Evolutionary conservation across 768 basidiomycete species (phyloP).

Genomic region (Phylloporus rhodoxanthus): DNA sequence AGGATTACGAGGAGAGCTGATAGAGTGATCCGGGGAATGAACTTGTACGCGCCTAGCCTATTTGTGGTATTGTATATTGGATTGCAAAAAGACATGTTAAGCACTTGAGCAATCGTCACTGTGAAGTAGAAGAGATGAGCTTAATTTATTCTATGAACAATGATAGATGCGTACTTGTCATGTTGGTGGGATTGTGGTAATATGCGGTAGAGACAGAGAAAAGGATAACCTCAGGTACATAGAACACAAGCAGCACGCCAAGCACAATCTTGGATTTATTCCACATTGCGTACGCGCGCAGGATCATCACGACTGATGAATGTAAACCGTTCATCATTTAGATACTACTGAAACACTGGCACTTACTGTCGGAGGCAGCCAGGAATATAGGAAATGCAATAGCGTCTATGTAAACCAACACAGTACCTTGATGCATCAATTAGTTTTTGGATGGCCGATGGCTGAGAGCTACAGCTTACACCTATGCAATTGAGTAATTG

Average conservation of each 20-base stretch:
- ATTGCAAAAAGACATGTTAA: slow-evolving; percentile 14
- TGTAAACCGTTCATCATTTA: neutral
- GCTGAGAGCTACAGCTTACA: slow-evolving; percentile 6
- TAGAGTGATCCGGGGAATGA: slow-evolving; percentile 10
- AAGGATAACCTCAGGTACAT: slow-evolving; percentile 3
- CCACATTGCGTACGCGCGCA: slow-evolving; percentile 25
- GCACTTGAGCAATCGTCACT: slow-evolving; percentile 10
- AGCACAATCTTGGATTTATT: slow-evolving; percentile 10
- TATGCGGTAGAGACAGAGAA: neutral
- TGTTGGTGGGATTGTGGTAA: slow-evolving; percentile 6
- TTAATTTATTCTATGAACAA: neutral
- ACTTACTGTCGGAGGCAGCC: slow-evolving; percentile 18
- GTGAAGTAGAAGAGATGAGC: neutral
- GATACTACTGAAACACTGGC: neutral
- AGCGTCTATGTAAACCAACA: neutral
- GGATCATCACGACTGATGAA: slow-evolving; percentile 19
- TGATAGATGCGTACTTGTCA: slow-evolving; percentile 6
- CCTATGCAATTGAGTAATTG: neutral
- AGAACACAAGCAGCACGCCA: slow-evolving; percentile 11
- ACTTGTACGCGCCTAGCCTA: slow-evolving; percentile 8
- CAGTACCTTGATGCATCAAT: slow-evolving; percentile 7
- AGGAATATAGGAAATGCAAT: slow-evolving; percentile 12
- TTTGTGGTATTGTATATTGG: neutral
- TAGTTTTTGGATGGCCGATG: neutral
- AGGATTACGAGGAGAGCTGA: slow-evolving; percentile 10